Evolutionary conservation across 2,329 filamentous ascomycete genomes (phyloP), one percentile per base, ranked within the genome.

Genomic region (Fusarium oxysporum): DNA sequence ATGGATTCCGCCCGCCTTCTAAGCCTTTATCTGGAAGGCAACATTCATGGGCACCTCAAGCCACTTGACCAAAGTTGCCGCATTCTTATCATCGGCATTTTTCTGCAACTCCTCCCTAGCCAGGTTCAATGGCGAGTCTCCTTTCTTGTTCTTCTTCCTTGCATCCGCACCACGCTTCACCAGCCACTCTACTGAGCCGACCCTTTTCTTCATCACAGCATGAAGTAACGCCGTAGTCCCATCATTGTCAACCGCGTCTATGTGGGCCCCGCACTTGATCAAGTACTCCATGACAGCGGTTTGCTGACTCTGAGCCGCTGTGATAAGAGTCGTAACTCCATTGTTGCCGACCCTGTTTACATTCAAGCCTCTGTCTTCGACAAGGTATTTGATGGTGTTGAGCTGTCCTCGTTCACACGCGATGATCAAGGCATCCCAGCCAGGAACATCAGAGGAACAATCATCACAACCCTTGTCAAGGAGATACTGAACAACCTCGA

Each of bases 1-100:
- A 32, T 12, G 1, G 2, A 12, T 0, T 32, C n/a, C 2, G 17
- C 5, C 19, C 0, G 8, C 9, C 2, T 7, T 35, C 5, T 53
- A 37, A 11, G n/a, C 32, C 32, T 37, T 25, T 21, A 6, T 37
- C 4, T 53, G n/a, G 17, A 53, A 53, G 7, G 2, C 23, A 14
- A 28, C 5, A 0, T 11, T 13, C 6, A 53, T 28, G 8, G 48
- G 17, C 17, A 8, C 11, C n/a, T 37, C 32, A 35, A 53, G 32
- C 48, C 23, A 37, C 7, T 12, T 28, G 1, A 25, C 9, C 17
- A 53, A 21, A 21, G 48, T n/a, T 8, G 32, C 6, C 17, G 2
- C 4, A 11, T 53, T 25, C n/a, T 16, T 53, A 6, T 21, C 32
- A 1, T 37, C 23, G 8, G 12, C 21, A 4, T 16, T 28, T 12